Conservation (phyloP, 1,139 yeast genomes). For the Tardiomyces blankii region DNA sequence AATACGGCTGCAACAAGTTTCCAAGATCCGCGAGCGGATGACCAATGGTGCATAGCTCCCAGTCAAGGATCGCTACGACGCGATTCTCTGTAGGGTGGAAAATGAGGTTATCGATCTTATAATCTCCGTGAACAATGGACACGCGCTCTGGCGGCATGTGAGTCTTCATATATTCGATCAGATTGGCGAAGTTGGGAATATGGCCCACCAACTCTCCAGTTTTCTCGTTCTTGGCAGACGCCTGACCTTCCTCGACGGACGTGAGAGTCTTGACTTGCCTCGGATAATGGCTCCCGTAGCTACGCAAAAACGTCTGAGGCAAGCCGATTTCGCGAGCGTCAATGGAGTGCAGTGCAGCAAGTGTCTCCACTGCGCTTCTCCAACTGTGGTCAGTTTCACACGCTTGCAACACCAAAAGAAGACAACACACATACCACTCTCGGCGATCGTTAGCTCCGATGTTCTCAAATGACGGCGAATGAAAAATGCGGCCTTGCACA, state of each 20-base stretch:
- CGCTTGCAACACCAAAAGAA: no score
- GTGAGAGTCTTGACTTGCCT: slow-evolving; percentile 44
- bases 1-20: slow-evolving; percentile 49
- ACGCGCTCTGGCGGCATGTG: slow-evolving; percentile 40
- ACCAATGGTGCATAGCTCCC: slow-evolving; percentile 63
- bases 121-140: slow-evolving; percentile 55
- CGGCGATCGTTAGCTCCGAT: slow-evolving; percentile 19
- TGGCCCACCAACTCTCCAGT: slow-evolving; percentile 34
- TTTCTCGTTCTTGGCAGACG: slow-evolving; percentile 18
- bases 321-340: slow-evolving; percentile 35
- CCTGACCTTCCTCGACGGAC: slow-evolving; percentile 40
- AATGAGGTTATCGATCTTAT: slow-evolving; percentile 52
- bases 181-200: slow-evolving; percentile 39
- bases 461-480: slow-evolving; percentile 41
- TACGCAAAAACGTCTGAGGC: slow-evolving; percentile 30
- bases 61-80: slow-evolving; percentile 51
- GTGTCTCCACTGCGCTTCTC: slow-evolving; percentile 41
- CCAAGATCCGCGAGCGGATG: slow-evolving; percentile 57
- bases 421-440: slow-evolving; percentile 12
- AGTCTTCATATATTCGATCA: slow-evolving; percentile 36
- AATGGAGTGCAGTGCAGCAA: slow-evolving; percentile 42
- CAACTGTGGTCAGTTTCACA: slow-evolving; percentile 27
- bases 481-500: slow-evolving; percentile 48
- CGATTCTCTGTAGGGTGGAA: slow-evolving; percentile 40
- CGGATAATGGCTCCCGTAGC: slow-evolving; percentile 37